Evolutionary conservation across 225 moss, liverwort and hornwort species (phyloP).

Genomic region (Marchantia polymorpha): DNA sequence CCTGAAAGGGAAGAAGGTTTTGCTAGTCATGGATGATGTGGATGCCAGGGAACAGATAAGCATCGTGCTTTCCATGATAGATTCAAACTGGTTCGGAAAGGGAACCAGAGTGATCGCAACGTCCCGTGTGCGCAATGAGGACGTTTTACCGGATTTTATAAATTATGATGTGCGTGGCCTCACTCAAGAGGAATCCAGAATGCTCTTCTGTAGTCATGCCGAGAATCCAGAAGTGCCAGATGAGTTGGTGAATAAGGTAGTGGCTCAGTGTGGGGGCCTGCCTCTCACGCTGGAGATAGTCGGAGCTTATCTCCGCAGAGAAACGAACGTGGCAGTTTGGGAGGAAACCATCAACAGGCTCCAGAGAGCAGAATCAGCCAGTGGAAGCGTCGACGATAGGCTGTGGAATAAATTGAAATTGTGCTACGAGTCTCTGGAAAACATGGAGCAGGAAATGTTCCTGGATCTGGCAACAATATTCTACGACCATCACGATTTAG

Average conservation of each 20-base stretch:
- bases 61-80: constrained; percentile 9
- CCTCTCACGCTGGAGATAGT: constrained; percentile 22
- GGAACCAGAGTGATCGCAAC: constrained; percentile 18
- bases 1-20: constrained; percentile 22
- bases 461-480: constrained; percentile 19
- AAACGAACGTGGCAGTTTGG: constrained; percentile 19
- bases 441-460: constrained; percentile 21
- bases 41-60: constrained; percentile 20
- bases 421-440: constrained; percentile 10
- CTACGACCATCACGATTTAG: constrained; percentile 18
- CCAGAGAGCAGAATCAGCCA: constrained; percentile 17
- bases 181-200: constrained; percentile 14
- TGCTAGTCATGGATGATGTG: constrained; percentile 22
- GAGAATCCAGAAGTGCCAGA: constrained; percentile 6
- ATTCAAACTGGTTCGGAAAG: constrained; percentile 25
- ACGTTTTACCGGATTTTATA: constrained; percentile 11
- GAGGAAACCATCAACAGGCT: constrained; percentile 17
- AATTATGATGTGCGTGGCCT: constrained; percentile 16
- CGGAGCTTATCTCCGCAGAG: constrained; percentile 20
- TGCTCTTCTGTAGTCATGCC: constrained; percentile 14
- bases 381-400: constrained; percentile 21
- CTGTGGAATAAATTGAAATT: constrained; percentile 23
- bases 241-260: constrained; percentile 17
- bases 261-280: constrained; percentile 17
- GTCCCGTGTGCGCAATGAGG: constrained; percentile 12